Evolutionary conservation across 179 eudicot species (phyloP).

Genomic region (Corrigiola litoralis): DNA sequence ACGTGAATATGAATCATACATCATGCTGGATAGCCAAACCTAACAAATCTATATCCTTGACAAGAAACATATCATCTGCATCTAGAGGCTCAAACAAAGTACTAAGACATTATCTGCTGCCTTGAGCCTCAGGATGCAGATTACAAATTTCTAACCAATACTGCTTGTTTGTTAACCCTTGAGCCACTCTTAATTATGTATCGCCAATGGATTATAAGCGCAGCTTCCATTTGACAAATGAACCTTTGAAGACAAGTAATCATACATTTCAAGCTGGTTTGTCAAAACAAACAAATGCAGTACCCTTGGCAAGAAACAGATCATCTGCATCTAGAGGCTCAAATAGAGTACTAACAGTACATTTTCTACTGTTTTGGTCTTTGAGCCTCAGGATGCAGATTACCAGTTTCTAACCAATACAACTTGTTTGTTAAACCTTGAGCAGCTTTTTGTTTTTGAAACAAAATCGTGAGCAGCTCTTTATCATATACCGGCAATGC

Average conservation of each 20-base stretch:
- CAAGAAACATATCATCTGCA: conserved; percentile 14
- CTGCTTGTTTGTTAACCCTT: no score
- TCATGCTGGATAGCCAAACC: neutral
- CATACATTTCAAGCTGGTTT: no score
- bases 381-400: conserved; percentile 40
- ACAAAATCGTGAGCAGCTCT: no score
- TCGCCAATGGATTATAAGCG: no score
- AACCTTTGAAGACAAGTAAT: no score
- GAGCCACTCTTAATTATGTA: no score
- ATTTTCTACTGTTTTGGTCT: neutral
- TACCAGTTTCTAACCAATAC: conserved; percentile 26
- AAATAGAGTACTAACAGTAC: neutral
- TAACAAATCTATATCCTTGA: neutral
- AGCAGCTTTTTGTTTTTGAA: no score
- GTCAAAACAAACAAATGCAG: no score
- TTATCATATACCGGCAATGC: no score
- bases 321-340: conserved; percentile 34
- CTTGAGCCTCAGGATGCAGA: conserved; percentile 32
- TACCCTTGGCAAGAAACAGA: conserved; percentile 15
- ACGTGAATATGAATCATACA: neutral
- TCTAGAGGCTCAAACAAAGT: conserved; percentile 21
- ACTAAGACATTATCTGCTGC: neutral
- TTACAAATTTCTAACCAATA: conserved; percentile 18
- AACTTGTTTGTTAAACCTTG: no score
- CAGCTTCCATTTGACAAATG: no score